These are phyloP conservation scores for Neocatenulostroma microsporum DNA, from an alignment of 2,329 filamentous ascomycete genomes.

Conservation along the genomic window DNA sequence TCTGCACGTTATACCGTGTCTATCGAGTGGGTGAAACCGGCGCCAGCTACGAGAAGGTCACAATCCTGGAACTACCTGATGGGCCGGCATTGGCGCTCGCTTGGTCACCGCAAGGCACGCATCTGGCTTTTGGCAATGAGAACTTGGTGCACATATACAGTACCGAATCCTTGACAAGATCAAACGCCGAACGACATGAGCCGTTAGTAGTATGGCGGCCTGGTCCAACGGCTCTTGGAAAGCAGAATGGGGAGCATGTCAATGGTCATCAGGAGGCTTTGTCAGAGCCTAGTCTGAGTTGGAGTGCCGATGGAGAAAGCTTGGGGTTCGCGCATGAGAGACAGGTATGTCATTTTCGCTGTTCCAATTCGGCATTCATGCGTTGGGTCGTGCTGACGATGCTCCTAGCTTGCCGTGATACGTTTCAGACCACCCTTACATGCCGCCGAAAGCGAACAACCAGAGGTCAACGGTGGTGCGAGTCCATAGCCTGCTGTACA, in stretches of 20 bases:
- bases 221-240: slow-evolving; percentile 10
- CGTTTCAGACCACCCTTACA: slow-evolving; percentile 10
- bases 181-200: slow-evolving; percentile 12
- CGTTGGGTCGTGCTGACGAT: neutral
- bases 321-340: slow-evolving; percentile 38
- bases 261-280: too few species aligned
- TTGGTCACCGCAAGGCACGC: slow-evolving; percentile 37
- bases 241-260: slow-evolving; percentile 4
- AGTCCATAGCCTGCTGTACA: too few species aligned
- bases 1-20: slow-evolving; percentile 35
- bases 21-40: too few species aligned
- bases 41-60: slow-evolving; percentile 13
- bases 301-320: slow-evolving; percentile 49
- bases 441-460: neutral
- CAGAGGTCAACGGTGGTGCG: too few species aligned
- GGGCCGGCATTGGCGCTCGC: slow-evolving; percentile 34
- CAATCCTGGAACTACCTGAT: slow-evolving; percentile 17
- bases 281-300: slow-evolving; percentile 39
- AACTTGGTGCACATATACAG: slow-evolving; percentile 40
- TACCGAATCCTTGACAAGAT: slow-evolving; percentile 13
- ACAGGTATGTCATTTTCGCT: slow-evolving; percentile 42
- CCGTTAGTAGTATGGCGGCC: slow-evolving; percentile 24
- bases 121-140: slow-evolving; percentile 38
- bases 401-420: slow-evolving; percentile 10
- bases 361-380: too few species aligned